These are phyloP conservation scores for Aureococcus anophagefferens DNA, from an alignment of 108 stramenopile genomes.

Conservation along the genomic window DNA sequence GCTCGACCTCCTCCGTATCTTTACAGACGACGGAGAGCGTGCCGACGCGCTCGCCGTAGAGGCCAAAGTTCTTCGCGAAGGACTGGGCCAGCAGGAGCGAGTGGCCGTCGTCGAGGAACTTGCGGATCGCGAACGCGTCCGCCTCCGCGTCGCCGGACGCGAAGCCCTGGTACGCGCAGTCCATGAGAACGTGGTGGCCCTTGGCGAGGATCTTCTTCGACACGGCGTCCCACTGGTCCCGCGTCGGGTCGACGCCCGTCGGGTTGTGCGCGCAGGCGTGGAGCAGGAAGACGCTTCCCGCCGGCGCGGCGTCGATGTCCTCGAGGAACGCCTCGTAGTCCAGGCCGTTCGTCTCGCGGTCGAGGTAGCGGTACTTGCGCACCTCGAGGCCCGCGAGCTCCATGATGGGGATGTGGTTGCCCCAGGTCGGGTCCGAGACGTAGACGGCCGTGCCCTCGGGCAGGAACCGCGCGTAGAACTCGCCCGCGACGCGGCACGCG, in stretches of 20 bases:
- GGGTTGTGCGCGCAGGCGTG: slow-evolving; percentile 99
- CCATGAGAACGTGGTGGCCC: slow-evolving; percentile 77
- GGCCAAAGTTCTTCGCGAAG: slow-evolving; percentile 98
- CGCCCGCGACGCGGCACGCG: slow-evolving; percentile 81
- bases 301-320: slow-evolving; percentile 67
- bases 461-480: slow-evolving; percentile 66
- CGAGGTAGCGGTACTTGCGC: slow-evolving; percentile 77
- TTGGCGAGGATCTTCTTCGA: slow-evolving; percentile 54
- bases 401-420: slow-evolving; percentile 90
- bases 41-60: slow-evolving; percentile 94
- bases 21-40: slow-evolving; percentile 75
- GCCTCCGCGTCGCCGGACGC: slow-evolving; percentile 87
- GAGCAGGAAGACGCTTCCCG: slow-evolving; percentile 74
- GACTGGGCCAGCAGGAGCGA: slow-evolving; percentile 81
- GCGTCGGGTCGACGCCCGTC: slow-evolving; percentile 89
- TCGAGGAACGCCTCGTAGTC: slow-evolving; percentile 75
- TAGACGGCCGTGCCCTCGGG: slow-evolving; percentile 55
- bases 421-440: slow-evolving; percentile 91
- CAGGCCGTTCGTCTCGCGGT: slow-evolving; percentile 63
- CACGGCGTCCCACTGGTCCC: slow-evolving; percentile 65
- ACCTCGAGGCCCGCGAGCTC: slow-evolving; percentile 71
- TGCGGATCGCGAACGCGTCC: slow-evolving; percentile 80
- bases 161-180: slow-evolving; percentile 97
- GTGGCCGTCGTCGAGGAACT: slow-evolving; percentile 74
- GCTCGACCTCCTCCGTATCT: slow-evolving; percentile 60